Base-by-base conservation (phyloP, 306 rosid species). In the Rosa lucieae region DNA sequence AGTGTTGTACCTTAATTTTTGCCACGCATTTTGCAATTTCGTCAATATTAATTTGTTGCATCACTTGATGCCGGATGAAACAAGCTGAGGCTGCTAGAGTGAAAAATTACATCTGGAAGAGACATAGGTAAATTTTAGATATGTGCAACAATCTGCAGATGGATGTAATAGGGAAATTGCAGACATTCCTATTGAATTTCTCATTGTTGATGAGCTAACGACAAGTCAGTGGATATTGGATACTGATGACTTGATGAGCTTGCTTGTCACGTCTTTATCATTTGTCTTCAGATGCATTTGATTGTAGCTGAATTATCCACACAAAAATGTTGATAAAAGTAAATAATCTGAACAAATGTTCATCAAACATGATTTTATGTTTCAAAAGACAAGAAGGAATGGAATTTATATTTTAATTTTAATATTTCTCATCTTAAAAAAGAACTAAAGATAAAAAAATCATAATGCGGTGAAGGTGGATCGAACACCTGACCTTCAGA, bases 401-500 rank as follows among this genome's bases (percentile, higher is more conserved):
- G 35, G 35, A 32, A 32, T 32, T 32, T 32, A 1, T 32, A 32
- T 32, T 32, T 32, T 26, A 26, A 32, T 1, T 32, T 32, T 32
- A 32, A 32, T 32, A 32, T 1, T 32, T 32, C 3, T 32, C 35
- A 32, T 32, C 35, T 32, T 32, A 32, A 2, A 32, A 32, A 1
- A 32, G 35, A 32, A 32, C 35, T 32, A 32, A 32, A 32, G 3
- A 32, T 7, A 43, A 6, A 56, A 23, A 2, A 5, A 26, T 26
- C 0, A 0, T 1, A 40, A 10, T 84, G 87, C 87, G 87, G 85
- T 81, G 87, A 84, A 67, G 74, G 87, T 84, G 87, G 87, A 84
- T 84, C 87, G 87, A 82, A 82, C 84, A 82, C 84, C 74, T 56
- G 80, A 81, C 84, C 84, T 81, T 75, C 84, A 81, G 81, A 78